phyloP scores from a whole-genome alignment of 306 rosid species.

The Medicago arabica region DNA sequence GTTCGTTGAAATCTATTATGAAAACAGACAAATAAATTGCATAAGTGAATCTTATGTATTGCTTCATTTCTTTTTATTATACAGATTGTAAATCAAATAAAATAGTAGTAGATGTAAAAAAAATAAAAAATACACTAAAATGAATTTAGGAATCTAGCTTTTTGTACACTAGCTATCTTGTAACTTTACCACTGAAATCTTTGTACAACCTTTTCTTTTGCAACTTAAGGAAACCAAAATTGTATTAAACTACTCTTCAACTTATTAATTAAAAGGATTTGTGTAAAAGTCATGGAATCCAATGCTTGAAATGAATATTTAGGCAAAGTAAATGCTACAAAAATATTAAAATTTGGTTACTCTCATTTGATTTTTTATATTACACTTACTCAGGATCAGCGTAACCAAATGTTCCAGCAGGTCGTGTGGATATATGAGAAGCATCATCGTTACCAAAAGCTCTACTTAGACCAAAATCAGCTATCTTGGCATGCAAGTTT shows the following conservation, averaged over 20 bases:
- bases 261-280: too few relatives aligned
- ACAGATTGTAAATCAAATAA: too few relatives aligned
- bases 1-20: slow-evolving; percentile 3
- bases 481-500: slow-evolving; percentile 49
- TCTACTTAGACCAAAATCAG: slow-evolving; percentile 62
- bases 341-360: neutral
- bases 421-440: slow-evolving; percentile 43
- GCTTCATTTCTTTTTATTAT: neutral
- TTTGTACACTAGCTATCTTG: too few relatives aligned
- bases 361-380: neutral
- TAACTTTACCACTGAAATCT: too few relatives aligned
- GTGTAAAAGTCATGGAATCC: neutral
- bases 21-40: neutral
- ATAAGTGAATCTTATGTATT: neutral
- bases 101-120: too few relatives aligned
- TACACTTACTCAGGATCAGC: slow-evolving; percentile 57
- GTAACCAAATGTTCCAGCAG: slow-evolving; percentile 56
- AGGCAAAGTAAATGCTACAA: neutral
- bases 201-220: too few relatives aligned
- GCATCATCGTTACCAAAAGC: slow-evolving; percentile 34
- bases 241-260: too few relatives aligned
- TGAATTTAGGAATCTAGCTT: too few relatives aligned
- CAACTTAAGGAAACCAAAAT: neutral
- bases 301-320: neutral
- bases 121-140: too few relatives aligned